A percentile compares a stretch with the other conserved stretches of the same genome.
These are phyloP conservation scores for Crithidia mellificae DNA, from an alignment of 208 protist genomes.

Conservation along the genomic window DNA sequence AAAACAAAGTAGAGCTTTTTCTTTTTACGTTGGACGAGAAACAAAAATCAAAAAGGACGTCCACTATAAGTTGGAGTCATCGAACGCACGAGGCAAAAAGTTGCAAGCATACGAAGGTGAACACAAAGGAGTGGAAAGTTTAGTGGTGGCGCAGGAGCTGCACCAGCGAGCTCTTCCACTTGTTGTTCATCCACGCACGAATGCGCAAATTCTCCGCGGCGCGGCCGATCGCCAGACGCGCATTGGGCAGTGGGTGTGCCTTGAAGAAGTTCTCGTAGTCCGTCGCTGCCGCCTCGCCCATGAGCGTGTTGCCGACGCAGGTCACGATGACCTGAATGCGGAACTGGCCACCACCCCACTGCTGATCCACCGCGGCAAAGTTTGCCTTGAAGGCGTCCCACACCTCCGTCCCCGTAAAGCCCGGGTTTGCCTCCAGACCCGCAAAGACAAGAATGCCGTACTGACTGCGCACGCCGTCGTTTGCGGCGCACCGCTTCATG, in stretches of 20 bases:
- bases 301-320: constrained; percentile 58
- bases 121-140: neutral
- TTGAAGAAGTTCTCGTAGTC: constrained; percentile 78
- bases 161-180: constrained; percentile 44
- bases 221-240: constrained; percentile 67
- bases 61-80: no score
- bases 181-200: constrained; percentile 57
- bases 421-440: constrained; percentile 47
- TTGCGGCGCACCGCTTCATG: constrained; percentile 60
- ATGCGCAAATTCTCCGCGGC: constrained; percentile 68
- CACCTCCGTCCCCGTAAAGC: constrained; percentile 42
- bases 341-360: constrained; percentile 90
- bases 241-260: constrained; percentile 70
- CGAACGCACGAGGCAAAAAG: neutral
- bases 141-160: constrained; percentile 22
- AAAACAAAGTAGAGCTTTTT: no score
- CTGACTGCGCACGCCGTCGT: constrained; percentile 73
- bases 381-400: constrained; percentile 79
- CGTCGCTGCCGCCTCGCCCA: constrained; percentile 47
- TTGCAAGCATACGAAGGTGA: no score
- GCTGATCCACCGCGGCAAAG: constrained; percentile 69
- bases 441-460: constrained; percentile 74
- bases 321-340: constrained; percentile 85
- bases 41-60: neutral
- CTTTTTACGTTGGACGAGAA: no score